These are phyloP conservation scores for Aspergillus mulundensis DNA, from an alignment of 495 filamentous ascomycete genomes.

Conservation along the genomic window DNA sequence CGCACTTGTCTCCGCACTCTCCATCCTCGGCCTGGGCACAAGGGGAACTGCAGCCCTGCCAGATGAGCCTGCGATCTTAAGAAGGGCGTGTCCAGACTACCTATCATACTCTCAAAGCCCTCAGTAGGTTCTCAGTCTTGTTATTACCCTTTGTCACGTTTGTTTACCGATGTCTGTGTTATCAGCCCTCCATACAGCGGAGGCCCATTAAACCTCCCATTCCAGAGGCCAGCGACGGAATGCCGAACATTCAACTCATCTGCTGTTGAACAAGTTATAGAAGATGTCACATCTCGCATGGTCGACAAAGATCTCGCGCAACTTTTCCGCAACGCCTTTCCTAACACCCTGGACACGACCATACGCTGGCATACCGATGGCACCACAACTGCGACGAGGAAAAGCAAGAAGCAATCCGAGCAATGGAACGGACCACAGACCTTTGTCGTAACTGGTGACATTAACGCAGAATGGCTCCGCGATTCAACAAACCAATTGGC, in stretches of 20 bases:
- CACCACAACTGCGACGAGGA: constrained; percentile 28
- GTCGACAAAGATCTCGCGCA: constrained; percentile 84
- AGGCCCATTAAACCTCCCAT: constrained; percentile 79
- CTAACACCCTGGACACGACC: constrained; percentile 91
- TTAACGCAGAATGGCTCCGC: constrained; percentile 95
- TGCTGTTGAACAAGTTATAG: constrained; percentile 82
- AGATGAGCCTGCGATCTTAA: constrained; percentile 30
- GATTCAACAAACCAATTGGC: constrained; percentile 95
- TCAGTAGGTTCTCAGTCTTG: constrained; percentile 34
- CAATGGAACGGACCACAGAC: constrained; percentile 81
- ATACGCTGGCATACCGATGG: constrained; percentile 70
- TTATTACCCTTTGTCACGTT: background rate
- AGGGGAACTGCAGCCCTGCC: constrained; percentile 21
- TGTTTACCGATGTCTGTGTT: background rate
- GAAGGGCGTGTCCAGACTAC: constrained; percentile 50
- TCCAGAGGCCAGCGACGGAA: constrained; percentile 71
- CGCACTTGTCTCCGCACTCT: constrained; percentile 24
- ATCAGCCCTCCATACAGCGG: constrained; percentile 69
- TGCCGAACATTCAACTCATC: constrained; percentile 89
- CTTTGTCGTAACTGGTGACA: constrained; percentile 98
- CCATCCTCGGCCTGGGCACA: constrained; percentile 21
- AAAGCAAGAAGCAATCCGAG: constrained; percentile 45
- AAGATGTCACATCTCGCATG: constrained; percentile 73
- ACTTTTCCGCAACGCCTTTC: constrained; percentile 95
- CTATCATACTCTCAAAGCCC: constrained; percentile 40